Conservation (phyloP, 2,329 filamentous ascomycete species). For the Fusarium tjaetaba region DNA sequence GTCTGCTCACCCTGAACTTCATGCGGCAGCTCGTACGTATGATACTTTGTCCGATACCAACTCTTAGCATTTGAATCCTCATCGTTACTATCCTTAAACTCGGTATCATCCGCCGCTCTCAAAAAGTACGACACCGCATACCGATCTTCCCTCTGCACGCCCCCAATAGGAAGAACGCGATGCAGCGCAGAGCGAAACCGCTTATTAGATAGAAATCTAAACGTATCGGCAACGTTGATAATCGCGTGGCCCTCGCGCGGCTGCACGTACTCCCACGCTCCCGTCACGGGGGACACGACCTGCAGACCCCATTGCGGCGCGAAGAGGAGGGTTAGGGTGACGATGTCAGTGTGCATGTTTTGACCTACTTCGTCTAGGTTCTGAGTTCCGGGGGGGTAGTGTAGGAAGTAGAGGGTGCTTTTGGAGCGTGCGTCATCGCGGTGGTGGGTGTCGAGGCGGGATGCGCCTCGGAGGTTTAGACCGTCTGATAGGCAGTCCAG, state of each 20-base stretch:
- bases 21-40: neutral
- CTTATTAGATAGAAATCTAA: constrained; percentile 20
- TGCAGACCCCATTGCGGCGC: constrained; percentile 24
- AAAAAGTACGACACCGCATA: neutral
- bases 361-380: constrained; percentile 14
- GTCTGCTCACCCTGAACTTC: neutral
- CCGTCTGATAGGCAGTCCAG: constrained; percentile 16
- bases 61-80: neutral
- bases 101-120: neutral
- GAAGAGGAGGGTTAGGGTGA: constrained; percentile 5
- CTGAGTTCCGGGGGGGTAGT: constrained; percentile 6
- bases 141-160: neutral
- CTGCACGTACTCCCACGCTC: constrained; percentile 6
- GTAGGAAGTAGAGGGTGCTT: constrained; percentile 15
- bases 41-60: neutral
- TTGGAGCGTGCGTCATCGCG: constrained; percentile 15
- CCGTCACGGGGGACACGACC: neutral
- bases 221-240: constrained; percentile 4
- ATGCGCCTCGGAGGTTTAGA: neutral
- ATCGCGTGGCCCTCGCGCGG: neutral
- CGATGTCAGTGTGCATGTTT: constrained; percentile 27
- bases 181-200: neutral
- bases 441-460: constrained; percentile 3
- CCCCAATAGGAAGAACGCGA: neutral
- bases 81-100: neutral